phyloP scores from a whole-genome alignment of 345 rosid genomes.

The Bruguiera sexangula region DNA sequence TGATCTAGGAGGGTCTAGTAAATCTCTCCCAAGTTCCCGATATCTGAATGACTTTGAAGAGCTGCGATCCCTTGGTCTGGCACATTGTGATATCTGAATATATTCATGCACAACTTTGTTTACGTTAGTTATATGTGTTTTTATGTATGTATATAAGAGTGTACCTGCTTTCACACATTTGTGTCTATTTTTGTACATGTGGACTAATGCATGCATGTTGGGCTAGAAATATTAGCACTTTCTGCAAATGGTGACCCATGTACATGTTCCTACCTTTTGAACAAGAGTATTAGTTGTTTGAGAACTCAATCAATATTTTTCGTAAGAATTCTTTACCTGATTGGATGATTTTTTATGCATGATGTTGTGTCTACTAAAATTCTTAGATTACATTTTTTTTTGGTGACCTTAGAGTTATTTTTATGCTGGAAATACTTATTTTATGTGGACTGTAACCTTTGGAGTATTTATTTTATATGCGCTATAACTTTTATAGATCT shows the following conservation, averaged over 20 bases:
- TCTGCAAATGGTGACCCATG: too few relatives aligned
- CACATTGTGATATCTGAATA: background rate
- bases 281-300: background rate
- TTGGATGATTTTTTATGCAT: background rate
- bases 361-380: background rate
- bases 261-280: background rate
- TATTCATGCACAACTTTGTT: background rate
- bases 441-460: background rate
- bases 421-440: background rate
- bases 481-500: background rate
- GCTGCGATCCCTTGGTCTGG: slow-evolving; percentile 78
- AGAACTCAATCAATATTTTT: background rate
- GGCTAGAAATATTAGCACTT: too few relatives aligned
- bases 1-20: slow-evolving; percentile 48
- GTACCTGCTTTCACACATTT: background rate
- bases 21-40: slow-evolving; percentile 67
- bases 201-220: too few relatives aligned
- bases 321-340: background rate
- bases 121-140: background rate
- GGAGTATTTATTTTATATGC: background rate
- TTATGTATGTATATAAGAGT: background rate
- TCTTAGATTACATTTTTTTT: slow-evolving; percentile 1
- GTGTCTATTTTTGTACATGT: background rate
- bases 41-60: slow-evolving; percentile 95
- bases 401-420: background rate